Evolutionary conservation across 306 rosid genomes (phyloP), one percentile per base, ranked within the genome.

Genomic region (Pterocarpus santalinus): DNA sequence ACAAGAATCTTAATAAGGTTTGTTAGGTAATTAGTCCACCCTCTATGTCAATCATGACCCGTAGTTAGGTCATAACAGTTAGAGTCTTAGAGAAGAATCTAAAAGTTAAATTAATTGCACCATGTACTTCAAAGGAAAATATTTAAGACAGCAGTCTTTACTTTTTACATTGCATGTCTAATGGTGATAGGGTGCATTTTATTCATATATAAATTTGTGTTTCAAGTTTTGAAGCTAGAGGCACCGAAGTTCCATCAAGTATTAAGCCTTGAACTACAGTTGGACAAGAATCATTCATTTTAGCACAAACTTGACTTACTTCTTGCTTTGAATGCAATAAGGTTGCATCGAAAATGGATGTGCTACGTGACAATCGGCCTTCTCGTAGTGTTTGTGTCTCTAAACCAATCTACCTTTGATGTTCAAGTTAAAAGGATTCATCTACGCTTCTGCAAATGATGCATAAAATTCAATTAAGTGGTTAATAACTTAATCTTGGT

Each of bases 171-270:
- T 52, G 52, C 28, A 43, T 43, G 46, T 22, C 55, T 0, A 2
- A 9, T 47, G 12, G 4, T 47, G 53, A 47, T 11, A 13, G 14
- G 8, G 12, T 38, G 41, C 41, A 9, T 34, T 72, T 32, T 15
- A 16, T 58, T 28, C 9, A 44, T 9, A 35, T 34, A 57, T 68
- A 53, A 49, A 75, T 60, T 76, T 71, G 12, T 64, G 22, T 49
- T 82, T 63, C 88, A 94, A 97, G 98, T 65, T 94, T 94, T 82
- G 98, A 94, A 88, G 91, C 97, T 15, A 97, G 98, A 58, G 98
- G 94, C 56, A 87, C 81, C 13, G 72, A 61, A 33, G 51, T 63
- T 81, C 94, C 95, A 56, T 91, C 97, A 72, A 84, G 90, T 85
- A 91, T 91, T 72, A 82, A 66, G 17, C 98, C 95, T 14, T 94